phyloP scores from a whole-genome alignment of 345 rosid species.

The Linum trigynum region DNA sequence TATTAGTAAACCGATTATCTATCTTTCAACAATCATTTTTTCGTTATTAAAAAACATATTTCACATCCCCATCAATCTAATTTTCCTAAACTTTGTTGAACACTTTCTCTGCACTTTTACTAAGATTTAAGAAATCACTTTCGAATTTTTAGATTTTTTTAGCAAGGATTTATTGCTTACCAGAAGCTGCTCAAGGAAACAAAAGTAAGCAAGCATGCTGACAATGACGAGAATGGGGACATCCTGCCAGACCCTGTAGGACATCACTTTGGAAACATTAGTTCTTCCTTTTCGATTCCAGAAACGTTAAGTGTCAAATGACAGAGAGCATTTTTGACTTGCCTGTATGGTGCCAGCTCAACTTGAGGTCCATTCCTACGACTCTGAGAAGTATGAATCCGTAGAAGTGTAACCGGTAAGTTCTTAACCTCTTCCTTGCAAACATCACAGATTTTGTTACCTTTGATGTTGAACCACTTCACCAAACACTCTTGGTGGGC shows the following conservation, averaged over 20 bases:
- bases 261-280: conserved; percentile 3
- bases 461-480: conserved; percentile 98
- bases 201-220: conserved; percentile 97
- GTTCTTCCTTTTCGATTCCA: not conserved
- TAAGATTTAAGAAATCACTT: too few species aligned
- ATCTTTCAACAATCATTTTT: too few species aligned
- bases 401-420: conserved; percentile 88
- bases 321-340: conserved; percentile 20
- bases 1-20: too few species aligned
- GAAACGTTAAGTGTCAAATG: not conserved
- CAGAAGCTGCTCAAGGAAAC: conserved; percentile 95
- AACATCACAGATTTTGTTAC: conserved; percentile 88
- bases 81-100: too few species aligned
- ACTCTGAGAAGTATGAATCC: conserved; percentile 48
- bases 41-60: too few species aligned
- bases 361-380: conserved; percentile 28
- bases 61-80: too few species aligned
- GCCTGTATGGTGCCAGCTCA: conserved; percentile 47
- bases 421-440: conserved; percentile 91
- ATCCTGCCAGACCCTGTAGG: conserved; percentile 89
- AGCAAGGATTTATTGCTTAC: conserved; percentile 20
- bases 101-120: too few species aligned
- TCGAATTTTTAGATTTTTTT: too few species aligned
- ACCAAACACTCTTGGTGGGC: conserved; percentile 87
- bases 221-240: conserved; percentile 80